Base-by-base conservation (phyloP, 805 yeast genomes). In the Candida morakotiae region DNA sequence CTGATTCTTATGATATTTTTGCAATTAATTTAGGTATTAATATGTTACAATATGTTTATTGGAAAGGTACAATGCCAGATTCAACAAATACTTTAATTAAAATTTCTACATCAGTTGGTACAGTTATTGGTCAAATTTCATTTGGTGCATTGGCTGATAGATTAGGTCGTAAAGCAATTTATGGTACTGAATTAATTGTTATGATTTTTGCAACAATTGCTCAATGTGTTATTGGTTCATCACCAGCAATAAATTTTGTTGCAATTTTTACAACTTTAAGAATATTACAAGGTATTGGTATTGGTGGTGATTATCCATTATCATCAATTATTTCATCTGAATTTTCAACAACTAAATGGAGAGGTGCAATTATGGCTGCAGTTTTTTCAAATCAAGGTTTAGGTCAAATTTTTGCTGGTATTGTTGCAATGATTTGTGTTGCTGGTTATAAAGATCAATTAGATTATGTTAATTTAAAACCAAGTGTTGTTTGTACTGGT, bases 361-460 rank as follows among this genome's bases (percentile, higher is more conserved):
- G 96, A 80, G 96, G 96, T 75, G 95, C 96, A 47, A 87, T 87
- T 52, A 87, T 87, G 95, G 88, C 86, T 57, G 95, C 96, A 20
- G 96, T 87, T 40, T 89, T 89, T 64, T 91, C 96, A 40, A 88
- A 88, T 72, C 97, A 89, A 70, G 97, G 96, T 65, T 79, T 93
- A 81, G 97, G 97, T 63, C 96, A 89, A 71, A 75, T 88, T 43
- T 56, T 80, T 14, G 95, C 87, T 43, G 95, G 91, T 77, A 71
- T 87, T 47, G 85, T 87, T 51, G 86, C 95, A 40, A 66, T 87
- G 44, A 56, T 85, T 41, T 73, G 79, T 56, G 83, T 86, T 48
- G 84, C 82, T 40, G 95, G 79, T 52, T 88, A 83, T 75, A 85
- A 83, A 61, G 60, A 67, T 47, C 71, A 71, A 27, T 67, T 87